phyloP scores from a whole-genome alignment of 2,329 filamentous ascomycete species.

The Diaporthe ampelina region DNA sequence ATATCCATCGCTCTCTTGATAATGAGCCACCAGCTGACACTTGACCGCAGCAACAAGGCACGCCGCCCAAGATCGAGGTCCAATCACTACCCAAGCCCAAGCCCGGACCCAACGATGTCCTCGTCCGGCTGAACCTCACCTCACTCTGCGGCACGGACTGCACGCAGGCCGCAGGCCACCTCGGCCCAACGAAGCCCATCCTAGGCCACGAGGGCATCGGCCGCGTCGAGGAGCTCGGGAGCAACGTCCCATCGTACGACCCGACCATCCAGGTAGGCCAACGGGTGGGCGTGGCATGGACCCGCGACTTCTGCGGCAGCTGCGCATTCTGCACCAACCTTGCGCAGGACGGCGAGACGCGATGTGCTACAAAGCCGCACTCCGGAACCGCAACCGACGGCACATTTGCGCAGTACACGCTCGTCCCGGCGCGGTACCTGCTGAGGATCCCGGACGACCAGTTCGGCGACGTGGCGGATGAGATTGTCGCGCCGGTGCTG shows the following conservation, averaged over 20 bases:
- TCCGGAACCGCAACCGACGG: slow-evolving; percentile 53
- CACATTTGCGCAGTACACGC: slow-evolving; percentile 56
- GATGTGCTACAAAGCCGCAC: slow-evolving; percentile 52
- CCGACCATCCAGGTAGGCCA: slow-evolving; percentile 49
- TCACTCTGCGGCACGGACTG: slow-evolving; percentile 57
- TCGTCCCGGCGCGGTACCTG: slow-evolving; percentile 53
- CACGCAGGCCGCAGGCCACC: slow-evolving; percentile 53
- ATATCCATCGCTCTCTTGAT: background rate
- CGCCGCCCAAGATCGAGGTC: slow-evolving; percentile 43
- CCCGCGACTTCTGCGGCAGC: slow-evolving; percentile 52
- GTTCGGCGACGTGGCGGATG: slow-evolving; percentile 50
- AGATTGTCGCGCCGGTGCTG: slow-evolving; percentile 56
- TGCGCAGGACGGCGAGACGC: slow-evolving; percentile 52
- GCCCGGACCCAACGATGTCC: slow-evolving; percentile 50
- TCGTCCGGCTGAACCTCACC: slow-evolving; percentile 53
- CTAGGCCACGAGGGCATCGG: slow-evolving; percentile 63
- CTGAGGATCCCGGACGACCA: slow-evolving; percentile 47
- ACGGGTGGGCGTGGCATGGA: slow-evolving; percentile 57
- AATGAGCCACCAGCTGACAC: background rate
- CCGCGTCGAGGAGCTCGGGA: slow-evolving; percentile 53
- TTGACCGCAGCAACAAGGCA: slow-evolving; percentile 18
- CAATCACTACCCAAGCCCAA: slow-evolving; percentile 46
- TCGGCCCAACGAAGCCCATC: slow-evolving; percentile 52
- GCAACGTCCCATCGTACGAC: slow-evolving; percentile 47
- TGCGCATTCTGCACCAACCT: slow-evolving; percentile 49